phyloP scores from a whole-genome alignment of 2,329 filamentous ascomycete genomes.

The Diaporthe citri region DNA sequence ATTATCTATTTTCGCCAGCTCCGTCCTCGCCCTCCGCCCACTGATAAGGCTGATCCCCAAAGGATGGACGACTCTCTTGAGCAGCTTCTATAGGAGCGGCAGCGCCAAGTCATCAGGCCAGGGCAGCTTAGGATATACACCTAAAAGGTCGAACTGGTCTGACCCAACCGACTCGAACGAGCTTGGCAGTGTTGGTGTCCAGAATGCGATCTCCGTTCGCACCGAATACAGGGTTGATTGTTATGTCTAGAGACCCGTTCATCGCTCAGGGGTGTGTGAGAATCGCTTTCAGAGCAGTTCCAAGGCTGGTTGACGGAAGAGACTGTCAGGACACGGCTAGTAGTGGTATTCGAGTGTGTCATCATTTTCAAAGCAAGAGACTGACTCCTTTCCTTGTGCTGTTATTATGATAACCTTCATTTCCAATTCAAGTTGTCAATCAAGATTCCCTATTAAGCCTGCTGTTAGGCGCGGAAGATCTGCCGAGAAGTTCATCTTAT shows the following conservation, averaged over 20 bases:
- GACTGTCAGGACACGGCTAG: too few species aligned
- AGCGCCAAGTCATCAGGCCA: neutral
- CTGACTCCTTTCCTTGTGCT: too few species aligned
- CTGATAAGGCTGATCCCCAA: conserved; percentile 23
- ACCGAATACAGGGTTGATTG: neutral
- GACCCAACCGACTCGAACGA: neutral
- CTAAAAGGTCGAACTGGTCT: conserved; percentile 11
- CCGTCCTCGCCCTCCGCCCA: conserved; percentile 36
- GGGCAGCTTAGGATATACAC: neutral
- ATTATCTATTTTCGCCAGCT: conserved; percentile 35
- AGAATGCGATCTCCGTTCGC: neutral
- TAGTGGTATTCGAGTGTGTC: too few species aligned
- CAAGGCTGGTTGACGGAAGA: too few species aligned
- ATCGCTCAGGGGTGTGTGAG: conserved; percentile 16
- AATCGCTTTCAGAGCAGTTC: neutral
- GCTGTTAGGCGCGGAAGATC: too few species aligned
- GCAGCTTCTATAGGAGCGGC: neutral
- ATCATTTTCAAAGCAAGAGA: too few species aligned
- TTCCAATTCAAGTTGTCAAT: too few species aligned
- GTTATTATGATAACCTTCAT: too few species aligned
- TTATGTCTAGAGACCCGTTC: neutral
- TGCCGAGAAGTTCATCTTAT: too few species aligned
- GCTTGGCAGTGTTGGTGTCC: conserved; percentile 13
- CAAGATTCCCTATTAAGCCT: too few species aligned
- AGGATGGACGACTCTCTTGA: neutral